Conservation (phyloP, 305 asterid genomes). For the Rubia balearica region DNA sequence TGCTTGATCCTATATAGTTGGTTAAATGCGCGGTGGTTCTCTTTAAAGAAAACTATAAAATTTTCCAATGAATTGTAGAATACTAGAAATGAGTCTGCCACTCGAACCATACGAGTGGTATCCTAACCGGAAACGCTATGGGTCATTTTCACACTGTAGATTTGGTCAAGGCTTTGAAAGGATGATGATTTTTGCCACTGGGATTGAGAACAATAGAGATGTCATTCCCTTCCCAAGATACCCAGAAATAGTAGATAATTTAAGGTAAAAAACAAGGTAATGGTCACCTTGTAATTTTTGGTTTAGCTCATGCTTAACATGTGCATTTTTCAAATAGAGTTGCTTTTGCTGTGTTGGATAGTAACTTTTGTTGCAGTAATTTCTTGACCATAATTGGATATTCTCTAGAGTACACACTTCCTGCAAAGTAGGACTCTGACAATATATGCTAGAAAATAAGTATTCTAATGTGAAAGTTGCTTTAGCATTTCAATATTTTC, state of each 20-base stretch:
- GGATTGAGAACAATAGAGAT: neutral
- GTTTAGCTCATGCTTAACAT: too few species aligned
- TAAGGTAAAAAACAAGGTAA: neutral
- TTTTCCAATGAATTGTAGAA: conserved; percentile 30
- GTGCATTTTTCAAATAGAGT: too few species aligned
- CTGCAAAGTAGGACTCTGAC: too few species aligned
- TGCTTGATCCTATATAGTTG: neutral
- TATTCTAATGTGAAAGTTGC: too few species aligned
- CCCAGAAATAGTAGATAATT: neutral
- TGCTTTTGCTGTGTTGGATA: too few species aligned
- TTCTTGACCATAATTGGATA: too few species aligned
- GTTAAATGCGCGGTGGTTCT: neutral
- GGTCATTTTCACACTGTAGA: neutral
- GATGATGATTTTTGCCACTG: neutral
- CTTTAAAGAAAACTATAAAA: neutral
- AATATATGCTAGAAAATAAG: too few species aligned
- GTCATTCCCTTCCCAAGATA: neutral
- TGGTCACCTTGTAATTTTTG: too few species aligned
- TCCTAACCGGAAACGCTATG: neutral
- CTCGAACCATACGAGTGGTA: neutral
- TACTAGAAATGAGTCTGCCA: conserved; percentile 41
- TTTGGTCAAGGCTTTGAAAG: neutral
- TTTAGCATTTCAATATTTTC: too few species aligned
- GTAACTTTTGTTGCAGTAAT: too few species aligned
- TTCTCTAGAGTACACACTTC: too few species aligned